phyloP scores from a whole-genome alignment of 495 filamentous ascomycete genomes.

The Trypethelium eluteriae region DNA sequence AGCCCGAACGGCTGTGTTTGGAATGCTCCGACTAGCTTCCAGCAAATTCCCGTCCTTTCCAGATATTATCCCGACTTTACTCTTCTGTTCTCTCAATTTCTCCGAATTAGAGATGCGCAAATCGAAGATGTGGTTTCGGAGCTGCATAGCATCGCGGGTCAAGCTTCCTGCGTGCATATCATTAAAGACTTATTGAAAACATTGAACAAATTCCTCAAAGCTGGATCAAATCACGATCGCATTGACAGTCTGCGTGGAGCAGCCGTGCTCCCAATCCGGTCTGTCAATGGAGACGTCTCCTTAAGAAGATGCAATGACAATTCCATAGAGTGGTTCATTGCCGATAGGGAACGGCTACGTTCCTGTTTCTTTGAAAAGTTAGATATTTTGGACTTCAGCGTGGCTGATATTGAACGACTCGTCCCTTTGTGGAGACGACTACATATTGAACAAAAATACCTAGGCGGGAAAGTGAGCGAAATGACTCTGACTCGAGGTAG shows the following conservation, averaged over 20 bases:
- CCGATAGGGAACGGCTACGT: background rate
- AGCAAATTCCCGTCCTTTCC: background rate
- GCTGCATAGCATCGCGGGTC: background rate
- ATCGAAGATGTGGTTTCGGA: background rate
- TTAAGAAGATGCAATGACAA: background rate
- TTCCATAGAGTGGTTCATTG: conserved; percentile 5
- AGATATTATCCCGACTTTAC: background rate
- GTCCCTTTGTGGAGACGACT: background rate
- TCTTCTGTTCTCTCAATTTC: background rate
- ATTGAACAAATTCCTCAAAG: background rate
- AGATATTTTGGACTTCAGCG: conserved; percentile 8
- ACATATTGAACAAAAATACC: background rate
- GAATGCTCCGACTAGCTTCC: background rate
- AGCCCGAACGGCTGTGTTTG: background rate
- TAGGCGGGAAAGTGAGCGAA: background rate
- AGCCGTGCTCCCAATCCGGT: background rate
- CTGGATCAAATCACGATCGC: background rate
- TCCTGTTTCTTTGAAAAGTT: conserved; percentile 10
- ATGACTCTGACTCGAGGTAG: background rate
- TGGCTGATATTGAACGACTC: background rate
- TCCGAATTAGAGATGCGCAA: background rate
- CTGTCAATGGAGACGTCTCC: background rate
- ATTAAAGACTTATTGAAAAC: background rate
- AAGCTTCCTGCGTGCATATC: background rate
- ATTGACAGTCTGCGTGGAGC: background rate